Conservation (phyloP, 345 rosid genomes). For the Dipteronia dyeriana region DNA sequence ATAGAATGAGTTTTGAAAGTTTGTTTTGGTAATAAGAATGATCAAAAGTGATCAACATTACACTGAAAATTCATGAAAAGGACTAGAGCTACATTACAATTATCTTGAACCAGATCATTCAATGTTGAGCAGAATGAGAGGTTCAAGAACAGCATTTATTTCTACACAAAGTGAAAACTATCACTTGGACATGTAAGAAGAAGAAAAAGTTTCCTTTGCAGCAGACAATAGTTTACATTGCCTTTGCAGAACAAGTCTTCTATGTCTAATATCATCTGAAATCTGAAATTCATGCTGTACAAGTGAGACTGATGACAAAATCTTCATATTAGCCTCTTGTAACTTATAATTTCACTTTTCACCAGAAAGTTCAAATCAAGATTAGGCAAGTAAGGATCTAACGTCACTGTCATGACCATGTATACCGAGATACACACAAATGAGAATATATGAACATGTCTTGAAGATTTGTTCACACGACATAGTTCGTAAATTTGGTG, state of each 20-base stretch:
- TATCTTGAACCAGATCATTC: too few species aligned
- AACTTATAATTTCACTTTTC: neutral
- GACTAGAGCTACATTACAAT: too few species aligned
- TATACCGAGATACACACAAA: neutral
- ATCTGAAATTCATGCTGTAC: neutral
- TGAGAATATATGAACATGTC: neutral
- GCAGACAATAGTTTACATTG: too few species aligned
- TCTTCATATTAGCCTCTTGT: neutral
- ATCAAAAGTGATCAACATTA: neutral
- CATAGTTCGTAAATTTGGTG: neutral
- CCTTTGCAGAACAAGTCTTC: neutral
- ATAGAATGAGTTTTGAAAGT: neutral
- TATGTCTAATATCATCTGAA: neutral
- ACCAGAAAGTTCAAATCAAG: neutral
- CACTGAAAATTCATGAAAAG: neutral
- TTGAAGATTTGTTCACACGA: constrained; percentile 3
- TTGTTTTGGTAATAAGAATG: neutral
- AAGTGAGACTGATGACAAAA: neutral
- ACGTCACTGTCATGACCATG: neutral
- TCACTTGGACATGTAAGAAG: too few species aligned
- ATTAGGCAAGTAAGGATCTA: neutral
- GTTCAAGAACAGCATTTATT: too few species aligned
- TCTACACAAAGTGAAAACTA: too few species aligned
- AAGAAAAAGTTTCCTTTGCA: too few species aligned
- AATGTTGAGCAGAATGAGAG: too few species aligned